Base-by-base conservation (phyloP, 306 rosid genomes). In the Parietaria judaica region DNA sequence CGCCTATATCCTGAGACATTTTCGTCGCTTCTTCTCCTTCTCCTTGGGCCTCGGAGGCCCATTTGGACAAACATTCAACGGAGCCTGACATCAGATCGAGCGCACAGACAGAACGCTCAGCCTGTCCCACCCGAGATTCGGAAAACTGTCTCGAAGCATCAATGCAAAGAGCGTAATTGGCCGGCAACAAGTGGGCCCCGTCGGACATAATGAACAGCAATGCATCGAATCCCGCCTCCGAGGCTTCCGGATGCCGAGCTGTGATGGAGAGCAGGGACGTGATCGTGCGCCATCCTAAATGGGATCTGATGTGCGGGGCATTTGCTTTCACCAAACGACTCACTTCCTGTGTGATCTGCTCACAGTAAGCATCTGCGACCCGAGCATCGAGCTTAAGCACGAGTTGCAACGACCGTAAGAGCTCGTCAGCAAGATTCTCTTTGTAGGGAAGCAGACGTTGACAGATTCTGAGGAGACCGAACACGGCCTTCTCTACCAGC, bases 371-470 rank as follows among this genome's bases (percentile, higher is more conserved):
- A 69, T 94, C 99, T 3, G 94, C 95, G 51, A 94, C 97, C 59
- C 96, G 94, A 63, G 97, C 95, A 82, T 94, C 99, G 61, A 92
- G 97, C 86, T 92, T 94, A 72, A 81, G 56, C 65, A 88, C 95
- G 69, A 94, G 97, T 78, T 88, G 95, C 71, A 94, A 69, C 15
- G 99, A 94, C 81, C 94, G 82, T 72, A 94, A 74, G 71, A 94
- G 94, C 64, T 94, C 99, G 73, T 94, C 99, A 15, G 99, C 95
- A 70, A 94, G 85, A 76, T 81, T 86, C 79, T 94, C 99, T 74
- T 94, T 86, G 74, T 94, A 94, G 6, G 99, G 99, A 82, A 94
- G 99, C 68, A 94, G 76, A 65, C 97, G 86, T 80, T 94, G 99
- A 83, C 99, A 94, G 57, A 94, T 94, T 52, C 92, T 76, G 13